Evolutionary conservation across 352 stramenopile genomes (phyloP), one percentile per base, ranked within the genome.

Genomic region (Globisporangium canariense): DNA sequence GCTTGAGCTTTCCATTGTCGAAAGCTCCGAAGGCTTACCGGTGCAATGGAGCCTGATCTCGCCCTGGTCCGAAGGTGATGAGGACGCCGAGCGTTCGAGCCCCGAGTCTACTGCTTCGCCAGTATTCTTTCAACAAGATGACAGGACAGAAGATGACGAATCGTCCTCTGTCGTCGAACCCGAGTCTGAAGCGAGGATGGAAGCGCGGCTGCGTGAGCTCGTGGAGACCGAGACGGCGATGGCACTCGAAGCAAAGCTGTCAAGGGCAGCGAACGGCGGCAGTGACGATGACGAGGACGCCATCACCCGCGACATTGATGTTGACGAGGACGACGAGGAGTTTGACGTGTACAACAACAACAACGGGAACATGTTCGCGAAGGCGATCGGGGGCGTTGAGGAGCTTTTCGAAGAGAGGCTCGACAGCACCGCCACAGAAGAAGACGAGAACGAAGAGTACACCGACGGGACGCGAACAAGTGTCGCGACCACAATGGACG

Each of bases 31-130:
- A 36, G 11, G 2, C 20, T 46, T 8, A 38, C 38, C 25, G 0
- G 36, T 71, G 38, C 70, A 75, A 45, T 85, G 71, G 74, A 68
- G 62, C 47, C 68, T 90, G 51, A 76, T 90, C 34, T 90, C 81
- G 32, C 81, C 81, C 13, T 85, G 70, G 61, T 88, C 76, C 9
- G 69, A 75, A 49, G 59, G 49, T 5, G 38, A 54, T 14, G 46
- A 68, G 8, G 38, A 55, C 5, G 18, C 49, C n/a, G 56, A 64
- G 16, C 30, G n/a, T 1, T 56, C 50, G 16, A 56, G 50, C n/a
- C 40, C 36, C 2, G 22, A 40, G 11, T 53, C 20, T 20, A 18
- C 5, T 10, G 4, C n/a, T 22, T 45, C 30, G 40, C 16, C 41
- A 22, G 22, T 13, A n/a, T 52, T 66, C 58, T 70, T 62, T 22